Base-by-base conservation (phyloP, 768 basidiomycete genomes). In the Sporobolomyces phaffii region DNA sequence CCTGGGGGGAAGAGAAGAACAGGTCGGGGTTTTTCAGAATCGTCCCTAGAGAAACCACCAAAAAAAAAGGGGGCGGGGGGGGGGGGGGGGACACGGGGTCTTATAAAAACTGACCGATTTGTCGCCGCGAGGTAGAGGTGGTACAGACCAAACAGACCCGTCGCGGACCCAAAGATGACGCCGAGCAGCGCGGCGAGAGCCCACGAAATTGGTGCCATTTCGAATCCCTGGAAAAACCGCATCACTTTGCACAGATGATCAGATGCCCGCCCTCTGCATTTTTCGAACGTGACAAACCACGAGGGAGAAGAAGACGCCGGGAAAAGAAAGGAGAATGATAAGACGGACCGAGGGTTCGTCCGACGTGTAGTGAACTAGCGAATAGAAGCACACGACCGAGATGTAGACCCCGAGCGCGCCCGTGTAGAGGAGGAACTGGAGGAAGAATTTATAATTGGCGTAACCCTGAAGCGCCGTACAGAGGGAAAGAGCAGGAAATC, bases 381-480 rank as follows among this genome's bases (percentile, higher is more conserved):
- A 64, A 11, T 38, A 52, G 33, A 66, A 62, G n/a, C 45, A 52
- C 5, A 60, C 26, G 6, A 17, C 56, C 10, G 43, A 41, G 51
- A 38, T 22, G 41, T 47, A 61, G 20, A 47, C 3, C 13, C 70
- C 65, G 9, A 71, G 44, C 2, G 34, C 53, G 52, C 70, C 65
- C 14, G 61, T 64, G 59, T 71, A 71, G 13, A 43, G 22, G 7
- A 71, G 62, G 31, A 67, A 60, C 31, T 64, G 62, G 7, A 71
- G n/a, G 49, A 71, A 71, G 59, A 64, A 68, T 54, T 71, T 71
- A 59, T 71, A 68, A 24, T 67, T 71, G 1, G 69, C 69, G 60
- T 48, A 70, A 26, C 69, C 64, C 64, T 65, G 38, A 2, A n/a
- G 13, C 31, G 20, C 4, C 18, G 28, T 3, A 17, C 14, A 10